A percentile compares a stretch with the other conserved stretches of the same genome.
phyloP scores from a whole-genome alignment of 2,329 filamentous ascomycete genomes.

The Westerdykella sp. region DNA sequence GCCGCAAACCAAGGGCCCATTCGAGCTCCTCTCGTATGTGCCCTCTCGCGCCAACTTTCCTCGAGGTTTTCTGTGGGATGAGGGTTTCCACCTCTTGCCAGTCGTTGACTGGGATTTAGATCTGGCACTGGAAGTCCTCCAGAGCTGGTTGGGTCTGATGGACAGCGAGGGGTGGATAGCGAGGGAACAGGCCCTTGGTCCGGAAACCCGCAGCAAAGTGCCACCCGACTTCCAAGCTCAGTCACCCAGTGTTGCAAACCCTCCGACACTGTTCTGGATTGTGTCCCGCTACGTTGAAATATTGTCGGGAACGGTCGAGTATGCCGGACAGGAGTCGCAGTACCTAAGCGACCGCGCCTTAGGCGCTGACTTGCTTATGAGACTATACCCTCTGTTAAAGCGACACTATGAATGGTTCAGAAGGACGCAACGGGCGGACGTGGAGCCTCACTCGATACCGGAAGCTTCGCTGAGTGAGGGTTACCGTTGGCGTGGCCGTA shows the following conservation, averaged over 20 bases:
- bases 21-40: slow-evolving; percentile 80
- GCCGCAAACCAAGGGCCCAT: slow-evolving; percentile 68
- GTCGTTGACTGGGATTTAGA: slow-evolving; percentile 91
- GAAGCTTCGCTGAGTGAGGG: slow-evolving; percentile 57
- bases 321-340: slow-evolving; percentile 51
- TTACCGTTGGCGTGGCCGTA: slow-evolving; percentile 88
- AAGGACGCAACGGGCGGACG: slow-evolving; percentile 75
- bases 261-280: slow-evolving; percentile 84
- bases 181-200: slow-evolving; percentile 84
- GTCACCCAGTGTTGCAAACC: slow-evolving; percentile 94
- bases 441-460: slow-evolving; percentile 22
- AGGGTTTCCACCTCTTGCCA: slow-evolving; percentile 86
- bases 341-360: slow-evolving; percentile 56
- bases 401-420: slow-evolving; percentile 92
- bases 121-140: slow-evolving; percentile 74
- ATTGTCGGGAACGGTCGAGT: slow-evolving; percentile 31
- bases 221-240: slow-evolving; percentile 84
- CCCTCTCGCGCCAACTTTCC: slow-evolving; percentile 92
- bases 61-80: slow-evolving; percentile 92
- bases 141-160: slow-evolving; percentile 91
- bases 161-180: slow-evolving; percentile 96
- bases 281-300: slow-evolving; percentile 69
- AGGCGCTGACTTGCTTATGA: slow-evolving; percentile 63
- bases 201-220: slow-evolving; percentile 84
- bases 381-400: slow-evolving; percentile 79